A percentile compares a stretch with the other conserved stretches of the same genome.
Evolutionary conservation across 1,284 basidiomycete species (phyloP).

Genomic region (Moesziomyces parantarcticus): DNA sequence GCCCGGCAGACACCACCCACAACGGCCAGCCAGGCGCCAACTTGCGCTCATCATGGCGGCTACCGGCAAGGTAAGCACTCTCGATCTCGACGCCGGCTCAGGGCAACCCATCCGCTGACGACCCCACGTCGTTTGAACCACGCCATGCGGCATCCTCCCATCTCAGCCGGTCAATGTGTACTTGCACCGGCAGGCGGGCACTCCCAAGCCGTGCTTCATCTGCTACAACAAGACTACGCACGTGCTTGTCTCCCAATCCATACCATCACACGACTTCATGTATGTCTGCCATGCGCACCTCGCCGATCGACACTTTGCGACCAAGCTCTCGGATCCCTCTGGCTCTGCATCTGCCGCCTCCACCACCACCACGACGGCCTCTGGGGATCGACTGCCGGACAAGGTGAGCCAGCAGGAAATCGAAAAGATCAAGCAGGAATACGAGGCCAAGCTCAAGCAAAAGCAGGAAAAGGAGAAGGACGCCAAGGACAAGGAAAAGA

Average conservation of each 20-base stretch:
- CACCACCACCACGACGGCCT: background rate
- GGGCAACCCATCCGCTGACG: no score
- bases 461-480: conserved; percentile 29
- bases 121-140: no score
- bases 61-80: no score
- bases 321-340: conserved; percentile 30
- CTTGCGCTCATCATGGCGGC: no score
- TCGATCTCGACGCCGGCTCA: no score
- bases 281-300: conserved; percentile 57
- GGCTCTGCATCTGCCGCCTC: background rate
- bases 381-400: conserved; percentile 23
- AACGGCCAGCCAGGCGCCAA: no score
- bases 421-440: conserved; percentile 53
- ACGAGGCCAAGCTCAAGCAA: conserved; percentile 36
- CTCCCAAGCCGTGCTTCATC: conserved; percentile 53
- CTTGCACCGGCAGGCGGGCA: conserved; percentile 54
- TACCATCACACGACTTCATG: conserved; percentile 57
- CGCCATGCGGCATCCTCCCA: background rate
- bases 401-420: conserved; percentile 55
- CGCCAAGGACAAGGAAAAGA: conserved; percentile 21
- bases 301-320: conserved; percentile 56
- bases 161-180: conserved; percentile 50
- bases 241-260: conserved; percentile 52
- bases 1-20: no score
- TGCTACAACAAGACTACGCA: conserved; percentile 50